Base-by-base conservation (phyloP, 768 basidiomycete genomes). In the Mycena sanguinolenta region DNA sequence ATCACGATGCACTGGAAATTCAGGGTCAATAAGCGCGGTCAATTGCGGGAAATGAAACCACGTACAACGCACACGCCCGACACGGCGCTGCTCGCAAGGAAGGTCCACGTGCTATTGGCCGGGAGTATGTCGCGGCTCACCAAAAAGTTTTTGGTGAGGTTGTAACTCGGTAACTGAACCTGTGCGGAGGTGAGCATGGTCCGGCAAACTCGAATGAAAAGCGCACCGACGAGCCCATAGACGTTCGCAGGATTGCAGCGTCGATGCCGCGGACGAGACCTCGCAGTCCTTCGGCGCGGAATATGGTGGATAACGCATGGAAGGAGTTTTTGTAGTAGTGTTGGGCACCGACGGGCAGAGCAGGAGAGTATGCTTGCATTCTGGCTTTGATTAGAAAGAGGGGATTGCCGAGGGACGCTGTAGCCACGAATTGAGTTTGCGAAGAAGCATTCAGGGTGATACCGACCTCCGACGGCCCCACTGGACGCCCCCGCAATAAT, bases 321-420 rank as follows among this genome's bases (percentile, higher is more conserved):
- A 92, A 89, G 0, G 94, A 92, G 74, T 80, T 92, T 74, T 92
- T 94, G 84, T 99, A 99, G 75, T 95, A 78, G 79, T 96, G 97
- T 77, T 99, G 98, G 12, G 96, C 87, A 67, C 98, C 98, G 62
- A 99, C 95, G 10, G 98, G 97, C 14, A 98, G 86, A 46, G 91
- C 90, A 9, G 97, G 96, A 0, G 97, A 99, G 82, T 96, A 99
- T 32, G 98, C 98, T 87, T 99, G 98, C 93, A 99, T 98, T 53
- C 98, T 90, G 7, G 98, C 98, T 83, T 99, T 99, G 78, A 99
- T 90, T 65, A 99, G 84, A 82, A 98, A 99, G 16, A 98, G 82
- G 0, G 96, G 96, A 79, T 95, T 97, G 49, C 96, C 96, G 50
- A 96, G 80, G 59, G 87, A 85, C 0, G 93, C 93, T 93, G 67